Conservation (phyloP, 352 stramenopile genomes). For the Phytophthora fragariae region DNA sequence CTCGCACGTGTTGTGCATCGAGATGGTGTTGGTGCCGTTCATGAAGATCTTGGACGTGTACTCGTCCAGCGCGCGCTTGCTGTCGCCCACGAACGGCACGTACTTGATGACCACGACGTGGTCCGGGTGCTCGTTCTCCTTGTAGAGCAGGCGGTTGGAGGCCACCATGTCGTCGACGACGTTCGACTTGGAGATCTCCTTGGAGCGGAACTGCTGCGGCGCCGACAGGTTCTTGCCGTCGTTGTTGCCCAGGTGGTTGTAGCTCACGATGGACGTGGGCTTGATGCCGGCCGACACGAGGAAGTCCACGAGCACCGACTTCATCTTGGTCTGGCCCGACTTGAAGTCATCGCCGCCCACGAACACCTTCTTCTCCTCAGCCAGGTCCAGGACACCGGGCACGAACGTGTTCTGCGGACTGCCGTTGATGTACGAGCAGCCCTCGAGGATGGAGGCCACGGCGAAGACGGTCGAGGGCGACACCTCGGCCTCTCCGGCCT, state of each 20-base stretch:
- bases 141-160: conserved; percentile 98
- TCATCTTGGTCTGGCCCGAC: conserved; percentile 99
- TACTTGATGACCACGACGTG: conserved; percentile 99
- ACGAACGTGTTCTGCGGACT: conserved; percentile 99
- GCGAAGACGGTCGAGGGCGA: conserved; percentile 98
- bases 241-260: conserved; percentile 99
- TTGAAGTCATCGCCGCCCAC: conserved; percentile 99
- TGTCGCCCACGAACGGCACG: conserved; percentile 98
- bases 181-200: conserved; percentile 99
- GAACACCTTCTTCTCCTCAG: conserved; percentile 95
- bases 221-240: conserved; percentile 99
- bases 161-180: conserved; percentile 99
- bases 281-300: conserved; percentile 99
- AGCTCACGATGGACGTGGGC: conserved; percentile 98
- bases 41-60: conserved; percentile 99
- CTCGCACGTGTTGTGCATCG: conserved; percentile 99
- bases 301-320: conserved; percentile 99
- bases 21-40: conserved; percentile 99
- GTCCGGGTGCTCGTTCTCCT: conserved; percentile 98
- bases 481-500: conserved; percentile 94
- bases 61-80: conserved; percentile 99
- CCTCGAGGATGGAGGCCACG: conserved; percentile 98
- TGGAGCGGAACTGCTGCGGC: conserved; percentile 99
- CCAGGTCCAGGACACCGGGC: conserved; percentile 96
- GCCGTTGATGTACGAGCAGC: conserved; percentile 99